A percentile compares a stretch with the other conserved stretches of the same genome.
These are phyloP conservation scores for Spiromastix sp. DNA, from an alignment of 2,329 filamentous ascomycete species.

Conservation along the genomic window DNA sequence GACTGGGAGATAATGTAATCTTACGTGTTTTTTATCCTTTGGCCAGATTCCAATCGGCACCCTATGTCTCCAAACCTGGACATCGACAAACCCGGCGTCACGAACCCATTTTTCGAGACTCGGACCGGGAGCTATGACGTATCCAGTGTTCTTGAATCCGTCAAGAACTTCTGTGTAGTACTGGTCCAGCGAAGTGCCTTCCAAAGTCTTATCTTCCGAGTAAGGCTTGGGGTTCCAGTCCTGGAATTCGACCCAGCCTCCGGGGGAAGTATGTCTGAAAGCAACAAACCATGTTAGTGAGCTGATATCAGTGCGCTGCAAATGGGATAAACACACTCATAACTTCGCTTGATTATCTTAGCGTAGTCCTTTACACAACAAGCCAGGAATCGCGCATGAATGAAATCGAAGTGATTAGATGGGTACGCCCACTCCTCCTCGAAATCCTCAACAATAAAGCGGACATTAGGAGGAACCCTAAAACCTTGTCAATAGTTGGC, in stretches of 20 bases:
- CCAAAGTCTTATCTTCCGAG: background rate
- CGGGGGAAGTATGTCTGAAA: no score
- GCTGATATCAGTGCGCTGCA: no score
- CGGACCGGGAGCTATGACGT: background rate
- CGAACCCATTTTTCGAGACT: slow-evolving; percentile 12
- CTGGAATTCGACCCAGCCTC: slow-evolving; percentile 32
- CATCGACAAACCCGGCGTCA: slow-evolving; percentile 16
- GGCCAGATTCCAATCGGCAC: slow-evolving; percentile 19
- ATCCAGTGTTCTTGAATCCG: slow-evolving; percentile 3
- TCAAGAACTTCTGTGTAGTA: slow-evolving; percentile 1
- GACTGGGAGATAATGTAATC: background rate
- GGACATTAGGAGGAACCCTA: slow-evolving; percentile 43
- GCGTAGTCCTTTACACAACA: slow-evolving; percentile 48
- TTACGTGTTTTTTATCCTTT: slow-evolving; percentile 14
- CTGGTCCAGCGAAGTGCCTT: slow-evolving; percentile 2
- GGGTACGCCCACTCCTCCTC: slow-evolving; percentile 45
- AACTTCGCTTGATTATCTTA: slow-evolving; percentile 35
- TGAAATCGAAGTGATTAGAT: slow-evolving; percentile 47
- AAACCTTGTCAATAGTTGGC: background rate
- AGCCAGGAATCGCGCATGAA: slow-evolving; percentile 47
- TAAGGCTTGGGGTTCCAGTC: slow-evolving; percentile 18
- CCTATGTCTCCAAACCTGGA: slow-evolving; percentile 10
- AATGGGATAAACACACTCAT: no score
- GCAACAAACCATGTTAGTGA: no score
- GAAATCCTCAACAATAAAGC: slow-evolving; percentile 47